These are phyloP conservation scores for Mycosarcoma mackinlayi DNA, from an alignment of 1,284 basidiomycete species.

Conservation along the genomic window DNA sequence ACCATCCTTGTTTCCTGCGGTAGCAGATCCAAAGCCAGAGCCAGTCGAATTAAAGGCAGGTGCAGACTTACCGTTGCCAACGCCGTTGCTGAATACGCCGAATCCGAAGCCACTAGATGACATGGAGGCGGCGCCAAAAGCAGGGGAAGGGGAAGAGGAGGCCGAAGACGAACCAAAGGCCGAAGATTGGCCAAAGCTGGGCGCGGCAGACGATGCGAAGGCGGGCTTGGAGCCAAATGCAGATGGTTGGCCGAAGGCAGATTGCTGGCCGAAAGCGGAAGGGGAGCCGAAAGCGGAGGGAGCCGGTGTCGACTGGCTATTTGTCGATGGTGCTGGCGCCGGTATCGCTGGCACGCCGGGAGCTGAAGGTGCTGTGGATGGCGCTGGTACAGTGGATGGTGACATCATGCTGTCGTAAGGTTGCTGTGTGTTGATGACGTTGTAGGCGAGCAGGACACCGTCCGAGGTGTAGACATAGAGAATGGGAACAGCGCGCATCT, in stretches of 20 bases:
- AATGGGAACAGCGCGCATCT: slow-evolving; percentile 73
- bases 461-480: slow-evolving; percentile 83
- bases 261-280: slow-evolving; percentile 40
- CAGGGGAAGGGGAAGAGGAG: slow-evolving; percentile 15
- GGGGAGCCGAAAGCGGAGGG: slow-evolving; percentile 23
- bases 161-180: slow-evolving; percentile 28
- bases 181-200: slow-evolving; percentile 45
- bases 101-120: slow-evolving; percentile 43
- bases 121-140: slow-evolving; percentile 40
- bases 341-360: slow-evolving; percentile 4
- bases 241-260: slow-evolving; percentile 33
- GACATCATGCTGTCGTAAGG: slow-evolving; percentile 70
- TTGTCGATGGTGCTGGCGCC: slow-evolving; percentile 11
- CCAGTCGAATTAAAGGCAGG: slow-evolving; percentile 49
- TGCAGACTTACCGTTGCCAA: slow-evolving; percentile 22
- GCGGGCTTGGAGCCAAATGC: slow-evolving; percentile 40
- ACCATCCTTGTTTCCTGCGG: slow-evolving; percentile 25
- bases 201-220: slow-evolving; percentile 47
- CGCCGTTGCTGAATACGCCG: slow-evolving; percentile 41
- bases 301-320: slow-evolving; percentile 12
- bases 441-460: slow-evolving; percentile 81
- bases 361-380: slow-evolving; percentile 11
- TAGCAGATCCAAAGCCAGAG: slow-evolving; percentile 34
- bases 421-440: slow-evolving; percentile 74
- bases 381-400: slow-evolving; percentile 9